These are phyloP conservation scores for Prunella vulgaris DNA, from an alignment of 257 asterid species.

Conservation along the genomic window DNA sequence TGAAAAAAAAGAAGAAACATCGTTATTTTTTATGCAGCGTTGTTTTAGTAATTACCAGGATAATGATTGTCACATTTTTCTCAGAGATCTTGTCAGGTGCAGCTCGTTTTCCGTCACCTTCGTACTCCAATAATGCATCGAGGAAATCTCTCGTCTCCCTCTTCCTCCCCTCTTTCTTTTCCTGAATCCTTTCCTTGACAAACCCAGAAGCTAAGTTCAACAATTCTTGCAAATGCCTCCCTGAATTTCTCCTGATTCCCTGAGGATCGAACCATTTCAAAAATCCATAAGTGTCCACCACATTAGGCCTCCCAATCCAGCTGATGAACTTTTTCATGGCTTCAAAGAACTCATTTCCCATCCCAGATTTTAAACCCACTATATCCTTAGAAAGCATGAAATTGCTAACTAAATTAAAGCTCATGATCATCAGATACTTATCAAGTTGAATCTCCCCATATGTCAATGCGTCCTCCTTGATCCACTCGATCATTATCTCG, in stretches of 20 bases:
- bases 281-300: constrained; percentile 37
- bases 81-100: constrained; percentile 29
- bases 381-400: constrained; percentile 34
- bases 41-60: constrained; percentile 29
- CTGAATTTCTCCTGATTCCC: constrained; percentile 31
- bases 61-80: constrained; percentile 28
- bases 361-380: constrained; percentile 22
- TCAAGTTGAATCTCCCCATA: constrained; percentile 24
- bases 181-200: constrained; percentile 35
- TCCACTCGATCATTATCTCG: constrained; percentile 31
- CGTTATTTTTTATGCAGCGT: not conserved
- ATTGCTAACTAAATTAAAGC: constrained; percentile 36
- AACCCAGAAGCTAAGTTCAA: constrained; percentile 25
- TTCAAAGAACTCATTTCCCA: constrained; percentile 29
- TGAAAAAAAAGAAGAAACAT: no score
- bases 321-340: constrained; percentile 26
- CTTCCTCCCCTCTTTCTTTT: not conserved
- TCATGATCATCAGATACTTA: constrained; percentile 27
- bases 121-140: constrained; percentile 40
- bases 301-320: constrained; percentile 32
- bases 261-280: constrained; percentile 45
- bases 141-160: constrained; percentile 34
- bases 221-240: constrained; percentile 16
- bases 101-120: constrained; percentile 34
- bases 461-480: constrained; percentile 22